Conservation (phyloP, 164 flowering plant genomes). For the Liriodendron chinense region DNA sequence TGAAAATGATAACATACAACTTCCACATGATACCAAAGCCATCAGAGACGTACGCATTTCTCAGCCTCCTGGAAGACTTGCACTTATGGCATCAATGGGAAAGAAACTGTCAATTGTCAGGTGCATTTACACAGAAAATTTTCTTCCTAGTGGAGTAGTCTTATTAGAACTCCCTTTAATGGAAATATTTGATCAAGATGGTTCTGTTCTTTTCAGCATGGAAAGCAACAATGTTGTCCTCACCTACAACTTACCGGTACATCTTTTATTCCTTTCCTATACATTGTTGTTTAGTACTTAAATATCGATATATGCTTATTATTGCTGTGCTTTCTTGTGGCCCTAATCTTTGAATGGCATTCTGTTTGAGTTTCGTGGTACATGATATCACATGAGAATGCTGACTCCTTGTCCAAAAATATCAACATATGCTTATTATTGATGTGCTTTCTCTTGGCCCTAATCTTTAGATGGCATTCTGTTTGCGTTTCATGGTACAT, state of each 20-base stretch:
- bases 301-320: too few species aligned
- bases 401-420: too few species aligned
- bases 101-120: conserved; percentile 78
- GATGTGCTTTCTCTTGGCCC: too few species aligned
- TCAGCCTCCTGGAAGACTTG: conserved; percentile 40
- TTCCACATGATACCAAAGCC: conserved; percentile 54
- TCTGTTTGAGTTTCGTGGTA: too few species aligned
- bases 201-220: conserved; percentile 43
- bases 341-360: too few species aligned
- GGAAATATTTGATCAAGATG: conserved; percentile 1
- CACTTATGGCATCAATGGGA: conserved; percentile 68
- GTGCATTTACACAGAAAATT: conserved; percentile 25
- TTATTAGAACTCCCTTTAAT: neutral
- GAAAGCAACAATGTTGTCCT: conserved; percentile 73
- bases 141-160: neutral
- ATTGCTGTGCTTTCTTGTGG: too few species aligned
- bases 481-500: too few species aligned
- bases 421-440: too few species aligned
- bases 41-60: conserved; percentile 69
- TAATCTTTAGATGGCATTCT: too few species aligned
- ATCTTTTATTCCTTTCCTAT: conserved; percentile 1
- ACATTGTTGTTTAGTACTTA: too few species aligned
- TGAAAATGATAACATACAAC: conserved; percentile 59
- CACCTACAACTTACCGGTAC: conserved; percentile 78
- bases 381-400: too few species aligned